These are phyloP conservation scores for Aspergillus haitiensis DNA, from an alignment of 495 filamentous ascomycete species.

Conservation along the genomic window DNA sequence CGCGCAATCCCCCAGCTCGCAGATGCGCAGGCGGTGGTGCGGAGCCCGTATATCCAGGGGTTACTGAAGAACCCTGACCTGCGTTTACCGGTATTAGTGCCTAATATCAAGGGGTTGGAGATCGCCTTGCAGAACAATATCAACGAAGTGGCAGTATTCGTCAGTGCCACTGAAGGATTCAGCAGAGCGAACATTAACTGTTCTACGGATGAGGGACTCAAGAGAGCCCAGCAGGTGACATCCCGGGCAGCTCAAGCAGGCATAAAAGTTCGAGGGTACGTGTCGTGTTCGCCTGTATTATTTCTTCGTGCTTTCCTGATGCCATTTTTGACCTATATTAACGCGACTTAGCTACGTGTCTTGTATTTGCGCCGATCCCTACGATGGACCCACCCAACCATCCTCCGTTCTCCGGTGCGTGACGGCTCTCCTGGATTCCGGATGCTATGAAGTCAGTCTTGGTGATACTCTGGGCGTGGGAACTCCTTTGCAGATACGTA, in stretches of 20 bases:
- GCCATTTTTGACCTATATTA: not conserved
- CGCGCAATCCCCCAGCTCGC: constrained; percentile 43
- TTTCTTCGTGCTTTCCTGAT: not conserved
- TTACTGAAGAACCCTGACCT: constrained; percentile 13
- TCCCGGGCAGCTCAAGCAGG: constrained; percentile 20
- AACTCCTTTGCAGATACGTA: constrained; percentile 31
- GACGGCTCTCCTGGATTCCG: constrained; percentile 33
- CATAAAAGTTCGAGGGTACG: constrained; percentile 43
- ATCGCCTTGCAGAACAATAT: constrained; percentile 33
- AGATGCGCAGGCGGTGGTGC: constrained; percentile 38
- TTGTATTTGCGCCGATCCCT: constrained; percentile 44
- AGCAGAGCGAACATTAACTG: constrained; percentile 49
- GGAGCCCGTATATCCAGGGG: constrained; percentile 7
- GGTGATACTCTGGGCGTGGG: constrained; percentile 48
- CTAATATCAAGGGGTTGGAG: constrained; percentile 44
- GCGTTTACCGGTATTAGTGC: constrained; percentile 41
- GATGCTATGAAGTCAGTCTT: constrained; percentile 48
- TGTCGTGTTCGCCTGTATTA: not conserved
- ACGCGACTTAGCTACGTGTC: constrained; percentile 39
- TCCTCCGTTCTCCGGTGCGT: constrained; percentile 37
- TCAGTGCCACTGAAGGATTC: constrained; percentile 46
- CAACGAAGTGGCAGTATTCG: constrained; percentile 44
- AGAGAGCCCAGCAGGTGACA: constrained; percentile 28
- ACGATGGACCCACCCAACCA: constrained; percentile 32
- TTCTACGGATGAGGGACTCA: constrained; percentile 30